A percentile compares a stretch with the other conserved stretches of the same genome.
These are phyloP conservation scores for Colletotrichum musicola DNA, from an alignment of 2,329 filamentous ascomycete genomes.

Conservation along the genomic window DNA sequence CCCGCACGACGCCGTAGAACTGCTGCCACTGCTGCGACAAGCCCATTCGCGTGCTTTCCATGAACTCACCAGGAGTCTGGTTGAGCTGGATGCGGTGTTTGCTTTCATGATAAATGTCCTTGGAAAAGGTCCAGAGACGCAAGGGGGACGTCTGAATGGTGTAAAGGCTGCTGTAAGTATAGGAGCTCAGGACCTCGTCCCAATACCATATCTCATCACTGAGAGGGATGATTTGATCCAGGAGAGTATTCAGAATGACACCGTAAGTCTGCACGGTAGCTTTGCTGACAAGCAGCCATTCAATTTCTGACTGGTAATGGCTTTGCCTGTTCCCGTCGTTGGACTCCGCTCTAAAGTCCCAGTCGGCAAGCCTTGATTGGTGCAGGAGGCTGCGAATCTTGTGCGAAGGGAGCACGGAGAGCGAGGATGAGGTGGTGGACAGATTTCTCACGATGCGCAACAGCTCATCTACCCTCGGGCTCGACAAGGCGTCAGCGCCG, in stretches of 20 bases:
- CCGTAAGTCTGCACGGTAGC: conserved; percentile 93
- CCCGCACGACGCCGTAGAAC: conserved; percentile 85
- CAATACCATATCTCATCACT: conserved; percentile 95
- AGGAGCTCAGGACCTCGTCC: conserved; percentile 87
- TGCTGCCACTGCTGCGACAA: conserved; percentile 69
- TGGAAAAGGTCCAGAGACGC: conserved; percentile 78
- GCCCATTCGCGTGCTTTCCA: conserved; percentile 52
- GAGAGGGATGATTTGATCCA: conserved; percentile 86
- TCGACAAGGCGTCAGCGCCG: conserved; percentile 59
- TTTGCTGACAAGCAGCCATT: conserved; percentile 93
- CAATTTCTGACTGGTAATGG: conserved; percentile 75
- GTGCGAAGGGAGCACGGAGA: conserved; percentile 69
- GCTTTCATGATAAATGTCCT: conserved; percentile 77
- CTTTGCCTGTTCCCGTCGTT: conserved; percentile 42
- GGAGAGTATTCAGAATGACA: conserved; percentile 78
- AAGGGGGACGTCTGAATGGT: conserved; percentile 87
- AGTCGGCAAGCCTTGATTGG: conserved; percentile 66
- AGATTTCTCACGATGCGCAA: conserved; percentile 77
- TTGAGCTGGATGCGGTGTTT: conserved; percentile 46
- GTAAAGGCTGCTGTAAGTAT: conserved; percentile 84
- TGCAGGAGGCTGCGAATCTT: conserved; percentile 73
- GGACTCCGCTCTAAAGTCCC: conserved; percentile 44
- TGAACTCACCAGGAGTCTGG: conserved; percentile 47
- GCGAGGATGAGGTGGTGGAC: conserved; percentile 76
- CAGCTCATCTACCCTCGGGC: conserved; percentile 70